These are phyloP conservation scores for Ensete ventricosum DNA, from an alignment of 176 grass and related monocot genomes.

Conservation along the genomic window DNA sequence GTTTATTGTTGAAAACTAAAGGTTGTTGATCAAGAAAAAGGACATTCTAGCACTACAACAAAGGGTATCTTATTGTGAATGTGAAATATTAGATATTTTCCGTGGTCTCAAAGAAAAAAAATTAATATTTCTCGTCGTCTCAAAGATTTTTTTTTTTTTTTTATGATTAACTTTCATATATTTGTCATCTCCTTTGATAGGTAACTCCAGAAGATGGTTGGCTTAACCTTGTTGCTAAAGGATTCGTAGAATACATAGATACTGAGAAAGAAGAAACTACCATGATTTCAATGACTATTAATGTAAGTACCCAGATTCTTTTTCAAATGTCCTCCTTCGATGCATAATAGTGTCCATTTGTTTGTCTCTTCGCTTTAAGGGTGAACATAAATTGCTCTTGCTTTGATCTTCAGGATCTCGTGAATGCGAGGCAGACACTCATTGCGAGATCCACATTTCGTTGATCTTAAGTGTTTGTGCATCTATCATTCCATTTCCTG, in stretches of 20 bases:
- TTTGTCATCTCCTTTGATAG: slow-evolving; percentile 25
- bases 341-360: no score
- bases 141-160: no score
- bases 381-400: not conserved
- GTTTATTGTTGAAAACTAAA: slow-evolving; percentile 86
- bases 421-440: slow-evolving; percentile 56
- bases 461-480: slow-evolving; percentile 95
- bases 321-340: not conserved
- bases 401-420: slow-evolving; percentile 52
- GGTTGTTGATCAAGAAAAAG: slow-evolving; percentile 79
- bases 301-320: slow-evolving; percentile 37
- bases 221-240: slow-evolving; percentile 87
- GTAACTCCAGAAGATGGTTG: slow-evolving; percentile 85
- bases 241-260: slow-evolving; percentile 95
- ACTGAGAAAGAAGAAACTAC: slow-evolving; percentile 95
- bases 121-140: no score
- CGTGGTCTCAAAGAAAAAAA: no score
- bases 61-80: slow-evolving; percentile 36
- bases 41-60: slow-evolving; percentile 84
- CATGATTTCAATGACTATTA: slow-evolving; percentile 97
- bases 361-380: no score
- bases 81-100: not conserved
- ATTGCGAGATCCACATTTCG: slow-evolving; percentile 96
- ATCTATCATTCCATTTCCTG: slow-evolving; percentile 96
- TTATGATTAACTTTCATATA: not conserved